Base-by-base conservation (phyloP, 140 eudicot species). In the Anethum foeniculum region DNA sequence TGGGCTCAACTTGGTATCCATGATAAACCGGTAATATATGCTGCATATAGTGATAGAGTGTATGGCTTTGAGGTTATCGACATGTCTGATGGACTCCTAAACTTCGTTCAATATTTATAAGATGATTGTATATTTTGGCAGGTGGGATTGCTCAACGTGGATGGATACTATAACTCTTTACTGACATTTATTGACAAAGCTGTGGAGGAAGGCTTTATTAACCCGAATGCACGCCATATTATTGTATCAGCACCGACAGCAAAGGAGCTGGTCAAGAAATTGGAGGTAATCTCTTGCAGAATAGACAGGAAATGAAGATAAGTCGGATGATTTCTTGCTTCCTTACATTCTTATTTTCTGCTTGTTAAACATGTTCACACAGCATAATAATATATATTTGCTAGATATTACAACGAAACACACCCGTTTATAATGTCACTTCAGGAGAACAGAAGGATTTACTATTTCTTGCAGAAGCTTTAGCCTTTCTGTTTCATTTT, bases 1-100 rank as follows among this genome's bases (percentile, higher is more conserved):
- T 90, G 96, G 96, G 92, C 96, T 76, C 96, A 90, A 82, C 90
- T 90, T 1, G 93, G 96, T 72, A 90, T 90, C 62, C 96, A 90
- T 56, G 91, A 90, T 83, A 90, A 90, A 85, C 96, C 96, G 84
- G 96, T 90, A 90, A 80, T 60, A 77, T 47, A 21, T 30, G 28
- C 10, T 58, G 67, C 67, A 58, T 58, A 23, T 21, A 56, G 21
- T 30, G n/a, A 18, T 27, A 32, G 19, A 56, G 58, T 38, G 3
- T 23, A 39, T 3, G 30, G 13, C 34, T 9, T 11, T 0, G 27
- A 48, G 62, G 64, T 75, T 44, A 75, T 75, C 25, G 60, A 58
- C 34, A 16, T 34, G 1, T 77, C 52, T 78, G 34, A 60, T 25
- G 28, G 38, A 51, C 10, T 48, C 38, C 44, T 58, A 64, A 25